Evolutionary conservation across 768 basidiomycete species (phyloP).

Genomic region (Tulasnella sp.): DNA sequence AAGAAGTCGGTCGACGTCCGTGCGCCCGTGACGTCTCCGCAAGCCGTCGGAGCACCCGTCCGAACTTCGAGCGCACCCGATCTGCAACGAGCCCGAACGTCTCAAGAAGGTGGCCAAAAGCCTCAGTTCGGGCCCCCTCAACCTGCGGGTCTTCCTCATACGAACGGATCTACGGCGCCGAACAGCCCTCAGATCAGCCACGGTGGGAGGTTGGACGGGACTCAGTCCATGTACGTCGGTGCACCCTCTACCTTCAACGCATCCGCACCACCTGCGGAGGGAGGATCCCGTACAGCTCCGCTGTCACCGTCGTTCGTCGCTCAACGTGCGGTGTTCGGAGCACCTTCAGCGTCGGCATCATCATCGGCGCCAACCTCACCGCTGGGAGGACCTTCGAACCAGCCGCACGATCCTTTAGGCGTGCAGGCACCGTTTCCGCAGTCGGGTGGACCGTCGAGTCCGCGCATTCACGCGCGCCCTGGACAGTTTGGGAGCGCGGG

Average conservation of each 20-base stretch:
- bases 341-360: not conserved
- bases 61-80: not conserved
- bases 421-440: slow-evolving; percentile 1
- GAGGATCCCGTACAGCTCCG: not conserved
- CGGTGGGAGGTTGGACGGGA: slow-evolving; percentile 52
- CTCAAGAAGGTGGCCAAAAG: not conserved
- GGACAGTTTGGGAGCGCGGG: not conserved
- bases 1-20: slow-evolving; percentile 25
- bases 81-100: not conserved
- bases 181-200: not conserved
- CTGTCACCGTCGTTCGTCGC: not conserved
- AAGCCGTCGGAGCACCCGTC: slow-evolving; percentile 12
- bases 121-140: not conserved
- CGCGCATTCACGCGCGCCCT: not conserved
- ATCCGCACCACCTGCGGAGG: not conserved
- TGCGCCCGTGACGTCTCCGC: slow-evolving; percentile 39
- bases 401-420: not conserved
- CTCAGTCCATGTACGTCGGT: slow-evolving; percentile 71
- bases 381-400: not conserved
- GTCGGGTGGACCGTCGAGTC: not conserved
- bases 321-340: not conserved
- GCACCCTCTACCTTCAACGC: slow-evolving; percentile 25
- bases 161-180: not conserved
- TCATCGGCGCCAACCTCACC: not conserved
- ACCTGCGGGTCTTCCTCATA: not conserved